Evolutionary conservation across 1,284 basidiomycete genomes (phyloP).

Genomic region (Lignosus rhinocerotis): DNA sequence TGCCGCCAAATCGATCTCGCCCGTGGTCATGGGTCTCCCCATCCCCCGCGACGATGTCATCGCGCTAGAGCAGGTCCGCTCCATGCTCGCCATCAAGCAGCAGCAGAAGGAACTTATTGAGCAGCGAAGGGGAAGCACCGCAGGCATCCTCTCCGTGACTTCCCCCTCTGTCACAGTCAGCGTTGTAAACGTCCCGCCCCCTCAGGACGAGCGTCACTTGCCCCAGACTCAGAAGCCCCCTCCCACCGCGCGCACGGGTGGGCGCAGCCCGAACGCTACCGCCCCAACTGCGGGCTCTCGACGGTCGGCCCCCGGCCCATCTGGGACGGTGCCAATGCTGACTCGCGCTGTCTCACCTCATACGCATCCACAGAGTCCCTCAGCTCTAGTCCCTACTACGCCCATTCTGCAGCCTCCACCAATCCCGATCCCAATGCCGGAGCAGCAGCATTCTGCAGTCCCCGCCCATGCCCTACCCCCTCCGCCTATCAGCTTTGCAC

Average conservation of each 20-base stretch:
- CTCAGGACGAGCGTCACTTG: constrained; percentile 23
- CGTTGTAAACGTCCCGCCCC: constrained; percentile 25
- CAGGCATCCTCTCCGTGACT: constrained; percentile 35
- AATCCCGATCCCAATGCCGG: constrained; percentile 9
- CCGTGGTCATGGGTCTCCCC: constrained; percentile 63
- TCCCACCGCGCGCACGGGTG: constrained; percentile 20
- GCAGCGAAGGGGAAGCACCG: constrained; percentile 61
- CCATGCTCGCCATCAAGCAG: constrained; percentile 63
- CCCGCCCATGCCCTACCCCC: constrained; percentile 48
- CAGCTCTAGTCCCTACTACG: constrained; percentile 9
- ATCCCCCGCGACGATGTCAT: constrained; percentile 58
- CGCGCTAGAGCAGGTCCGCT: constrained; percentile 61
- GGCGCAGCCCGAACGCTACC: constrained; percentile 40
- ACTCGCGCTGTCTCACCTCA: constrained; percentile 22
- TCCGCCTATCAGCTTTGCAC: constrained; percentile 73
- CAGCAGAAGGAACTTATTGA: constrained; percentile 71
- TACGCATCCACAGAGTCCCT: constrained; percentile 27
- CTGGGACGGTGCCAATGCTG: constrained; percentile 18
- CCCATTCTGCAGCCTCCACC: constrained; percentile 20
- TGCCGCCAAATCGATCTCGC: constrained; percentile 60
- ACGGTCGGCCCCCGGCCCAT: constrained; percentile 29
- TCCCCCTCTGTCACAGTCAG: constrained; percentile 30
- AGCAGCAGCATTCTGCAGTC: constrained; percentile 12
- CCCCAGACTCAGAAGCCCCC: constrained; percentile 13
- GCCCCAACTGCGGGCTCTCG: constrained; percentile 21